These are phyloP conservation scores for Ceratocystis papillata DNA, from an alignment of 2,329 filamentous ascomycete species.

Conservation along the genomic window DNA sequence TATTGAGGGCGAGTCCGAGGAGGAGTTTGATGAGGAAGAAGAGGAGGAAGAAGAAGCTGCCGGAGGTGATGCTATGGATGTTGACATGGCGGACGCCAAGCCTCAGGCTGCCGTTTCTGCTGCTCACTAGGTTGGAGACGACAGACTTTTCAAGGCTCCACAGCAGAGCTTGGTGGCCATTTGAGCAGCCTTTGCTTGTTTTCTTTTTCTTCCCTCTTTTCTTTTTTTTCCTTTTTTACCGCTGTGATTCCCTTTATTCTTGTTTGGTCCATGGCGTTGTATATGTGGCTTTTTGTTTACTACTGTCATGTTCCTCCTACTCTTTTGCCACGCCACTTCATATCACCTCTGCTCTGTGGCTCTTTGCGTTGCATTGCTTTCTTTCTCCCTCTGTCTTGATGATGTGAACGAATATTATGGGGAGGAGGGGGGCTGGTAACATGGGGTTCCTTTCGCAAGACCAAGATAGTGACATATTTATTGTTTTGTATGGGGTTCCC, in stretches of 20 bases:
- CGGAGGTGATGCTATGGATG: conserved; percentile 42
- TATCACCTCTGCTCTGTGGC: neutral
- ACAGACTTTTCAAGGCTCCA: conserved; percentile 16
- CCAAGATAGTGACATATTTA: too few relatives aligned
- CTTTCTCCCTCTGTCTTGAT: neutral
- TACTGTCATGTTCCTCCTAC: neutral
- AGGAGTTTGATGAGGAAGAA: conserved; percentile 55
- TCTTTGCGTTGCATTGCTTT: conserved; percentile 7
- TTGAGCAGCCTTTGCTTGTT: conserved; percentile 21
- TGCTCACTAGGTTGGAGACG: conserved; percentile 23
- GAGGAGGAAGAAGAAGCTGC: conserved; percentile 31
- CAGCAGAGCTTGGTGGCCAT: conserved; percentile 18
- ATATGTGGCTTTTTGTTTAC: conserved; percentile 19
- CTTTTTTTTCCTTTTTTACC: conserved; percentile 7
- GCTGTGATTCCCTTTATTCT: conserved; percentile 17
- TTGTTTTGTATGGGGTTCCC: too few relatives aligned
- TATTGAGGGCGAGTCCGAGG: conserved; percentile 65
- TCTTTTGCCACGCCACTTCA: conserved; percentile 2
- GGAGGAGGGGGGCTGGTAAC: neutral
- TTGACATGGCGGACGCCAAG: conserved; percentile 36
- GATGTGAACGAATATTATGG: neutral
- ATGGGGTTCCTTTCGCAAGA: neutral
- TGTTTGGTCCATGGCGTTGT: conserved; percentile 22
- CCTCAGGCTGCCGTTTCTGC: conserved; percentile 27
- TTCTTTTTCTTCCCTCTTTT: conserved; percentile 10